A percentile compares a stretch with the other conserved stretches of the same genome.
Conservation (phyloP, 2,329 filamentous ascomycete species). For the Rhynchosporium graminicola region DNA sequence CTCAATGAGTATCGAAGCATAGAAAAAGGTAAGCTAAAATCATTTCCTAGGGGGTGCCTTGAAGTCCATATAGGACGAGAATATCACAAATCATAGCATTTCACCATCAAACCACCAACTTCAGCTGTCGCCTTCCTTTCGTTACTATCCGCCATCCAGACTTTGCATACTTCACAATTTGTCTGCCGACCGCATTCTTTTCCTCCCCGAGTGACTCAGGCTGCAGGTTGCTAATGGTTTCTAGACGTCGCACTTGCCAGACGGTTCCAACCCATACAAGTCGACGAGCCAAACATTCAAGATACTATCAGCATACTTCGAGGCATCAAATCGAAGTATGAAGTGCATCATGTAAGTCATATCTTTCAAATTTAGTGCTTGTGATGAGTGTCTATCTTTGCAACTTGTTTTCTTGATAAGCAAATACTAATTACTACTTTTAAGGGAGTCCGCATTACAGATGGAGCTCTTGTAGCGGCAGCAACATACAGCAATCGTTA, state of each 20-base stretch:
- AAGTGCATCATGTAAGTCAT: conserved; percentile 75
- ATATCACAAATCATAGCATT: background rate
- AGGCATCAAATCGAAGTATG: conserved; percentile 96
- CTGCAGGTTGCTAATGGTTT: conserved; percentile 11
- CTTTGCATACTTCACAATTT: background rate
- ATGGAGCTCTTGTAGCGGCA: conserved; percentile 87
- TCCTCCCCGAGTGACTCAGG: background rate
- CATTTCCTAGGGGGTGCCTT: background rate
- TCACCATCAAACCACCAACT: background rate
- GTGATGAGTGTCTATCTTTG: background rate
- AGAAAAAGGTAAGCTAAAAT: conserved; percentile 61
- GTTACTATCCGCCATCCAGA: background rate
- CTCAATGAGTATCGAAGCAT: conserved; percentile 89
- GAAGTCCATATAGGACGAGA: background rate
- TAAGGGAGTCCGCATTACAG: conserved; percentile 79
- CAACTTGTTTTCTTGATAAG: background rate
- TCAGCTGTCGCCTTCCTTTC: background rate
- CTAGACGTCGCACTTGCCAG: conserved; percentile 83
- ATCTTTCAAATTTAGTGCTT: too few relatives aligned
- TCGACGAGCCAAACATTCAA: conserved; percentile 87
- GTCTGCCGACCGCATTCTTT: background rate
- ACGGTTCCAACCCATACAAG: conserved; percentile 89
- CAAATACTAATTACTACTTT: background rate
- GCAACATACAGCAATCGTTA: conserved; percentile 93
- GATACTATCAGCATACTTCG: conserved; percentile 94